These are phyloP conservation scores for Mucuna pruriens DNA, from an alignment of 306 rosid species.

Conservation along the genomic window DNA sequence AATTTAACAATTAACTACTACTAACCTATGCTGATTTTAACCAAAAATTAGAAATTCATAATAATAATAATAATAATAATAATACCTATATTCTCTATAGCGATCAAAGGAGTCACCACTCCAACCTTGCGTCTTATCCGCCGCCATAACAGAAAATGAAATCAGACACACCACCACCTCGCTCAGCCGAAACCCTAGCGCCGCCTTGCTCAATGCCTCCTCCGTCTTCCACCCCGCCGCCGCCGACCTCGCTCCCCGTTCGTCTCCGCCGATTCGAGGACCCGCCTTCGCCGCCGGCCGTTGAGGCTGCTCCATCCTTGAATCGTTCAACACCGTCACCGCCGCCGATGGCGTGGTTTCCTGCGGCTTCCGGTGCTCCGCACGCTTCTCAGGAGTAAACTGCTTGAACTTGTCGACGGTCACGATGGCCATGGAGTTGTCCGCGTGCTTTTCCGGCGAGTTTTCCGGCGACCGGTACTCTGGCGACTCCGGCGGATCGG, in stretches of 20 bases:
- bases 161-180: conserved; percentile 75
- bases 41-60: background rate
- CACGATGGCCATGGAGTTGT: conserved; percentile 63
- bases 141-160: conserved; percentile 93
- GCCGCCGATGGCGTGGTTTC: conserved; percentile 34
- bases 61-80: background rate
- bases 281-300: conserved; percentile 52
- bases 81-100: conserved; percentile 90
- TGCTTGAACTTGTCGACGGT: conserved; percentile 47
- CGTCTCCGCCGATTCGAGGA: conserved; percentile 34
- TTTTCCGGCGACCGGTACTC: conserved; percentile 59
- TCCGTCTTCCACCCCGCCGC: conserved; percentile 44
- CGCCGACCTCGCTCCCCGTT: conserved; percentile 44
- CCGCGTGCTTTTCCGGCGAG: conserved; percentile 50
- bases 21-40: background rate
- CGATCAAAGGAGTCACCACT: conserved; percentile 96
- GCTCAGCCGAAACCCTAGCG: conserved; percentile 80
- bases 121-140: conserved; percentile 95
- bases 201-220: conserved; percentile 56
- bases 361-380: conserved; percentile 33
- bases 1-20: background rate
- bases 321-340: conserved; percentile 34
- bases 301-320: conserved; percentile 53
- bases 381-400: conserved; percentile 39
- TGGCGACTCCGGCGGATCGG: conserved; percentile 58